phyloP scores from a whole-genome alignment of 495 filamentous ascomycete genomes.

The Penicillium coffeae region DNA sequence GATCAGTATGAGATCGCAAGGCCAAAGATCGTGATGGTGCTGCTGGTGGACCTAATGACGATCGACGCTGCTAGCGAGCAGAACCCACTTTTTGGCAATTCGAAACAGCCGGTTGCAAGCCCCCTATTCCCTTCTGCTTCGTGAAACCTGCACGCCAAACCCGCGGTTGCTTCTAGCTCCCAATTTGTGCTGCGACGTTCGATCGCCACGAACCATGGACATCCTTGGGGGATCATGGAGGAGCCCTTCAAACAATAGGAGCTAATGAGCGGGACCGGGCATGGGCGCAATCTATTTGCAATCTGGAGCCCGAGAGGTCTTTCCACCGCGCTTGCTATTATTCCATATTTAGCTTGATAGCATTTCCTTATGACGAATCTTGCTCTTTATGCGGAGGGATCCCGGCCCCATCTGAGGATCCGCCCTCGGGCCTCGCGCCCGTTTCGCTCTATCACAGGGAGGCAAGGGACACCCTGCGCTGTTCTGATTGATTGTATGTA shows the following conservation, averaged over 20 bases:
- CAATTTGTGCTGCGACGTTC: background rate
- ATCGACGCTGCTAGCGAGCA: conserved; percentile 14
- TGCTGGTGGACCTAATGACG: conserved; percentile 13
- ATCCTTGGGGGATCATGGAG: background rate
- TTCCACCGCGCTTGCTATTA: too few species aligned
- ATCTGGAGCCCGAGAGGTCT: too few species aligned
- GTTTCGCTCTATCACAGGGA: conserved; percentile 19
- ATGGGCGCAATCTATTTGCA: too few species aligned
- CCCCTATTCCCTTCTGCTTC: background rate
- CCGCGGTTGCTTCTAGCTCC: background rate
- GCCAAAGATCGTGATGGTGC: conserved; percentile 2
- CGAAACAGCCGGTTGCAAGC: conserved; percentile 16
- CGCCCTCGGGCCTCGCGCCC: conserved; percentile 20
- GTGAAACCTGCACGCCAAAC: background rate
- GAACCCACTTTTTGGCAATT: conserved; percentile 18
- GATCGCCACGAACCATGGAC: background rate
- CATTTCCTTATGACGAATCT: background rate
- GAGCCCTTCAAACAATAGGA: too few species aligned
- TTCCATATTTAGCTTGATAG: too few species aligned
- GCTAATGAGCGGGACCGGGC: too few species aligned
- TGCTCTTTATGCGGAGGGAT: background rate
- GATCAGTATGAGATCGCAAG: background rate
- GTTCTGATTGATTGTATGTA: background rate
- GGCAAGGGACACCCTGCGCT: conserved; percentile 11
- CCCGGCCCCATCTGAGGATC: conserved; percentile 12